Conservation (phyloP, 441 rosid species). For the Aleurites moluccanus region DNA sequence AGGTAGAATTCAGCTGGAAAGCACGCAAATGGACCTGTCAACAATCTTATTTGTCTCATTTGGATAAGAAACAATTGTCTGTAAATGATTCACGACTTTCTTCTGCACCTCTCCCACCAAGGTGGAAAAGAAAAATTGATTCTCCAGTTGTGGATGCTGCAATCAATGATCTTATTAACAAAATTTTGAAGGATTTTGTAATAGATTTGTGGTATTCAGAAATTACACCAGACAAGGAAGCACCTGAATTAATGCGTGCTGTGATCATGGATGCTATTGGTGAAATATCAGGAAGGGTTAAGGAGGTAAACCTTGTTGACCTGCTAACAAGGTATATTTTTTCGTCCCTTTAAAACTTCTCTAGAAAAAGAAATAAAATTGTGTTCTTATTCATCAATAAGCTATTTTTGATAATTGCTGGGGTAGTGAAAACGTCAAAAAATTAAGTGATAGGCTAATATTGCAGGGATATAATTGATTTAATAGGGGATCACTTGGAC, state of each 20-base stretch:
- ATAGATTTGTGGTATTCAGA: slow-evolving; percentile 86
- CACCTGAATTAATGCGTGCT: slow-evolving; percentile 81
- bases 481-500: slow-evolving; percentile 91
- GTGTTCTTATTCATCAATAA: neutral
- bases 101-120: slow-evolving; percentile 44
- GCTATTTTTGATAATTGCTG: slow-evolving; percentile 3
- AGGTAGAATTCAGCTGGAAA: slow-evolving; percentile 86
- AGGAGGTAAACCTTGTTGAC: slow-evolving; percentile 83
- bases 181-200: slow-evolving; percentile 85
- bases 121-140: slow-evolving; percentile 89
- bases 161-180: slow-evolving; percentile 64
- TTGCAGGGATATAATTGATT: slow-evolving; percentile 93
- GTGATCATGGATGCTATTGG: slow-evolving; percentile 91
- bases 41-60: slow-evolving; percentile 50
- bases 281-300: slow-evolving; percentile 82
- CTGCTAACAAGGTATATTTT: slow-evolving; percentile 67
- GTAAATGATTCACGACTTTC: slow-evolving; percentile 74
- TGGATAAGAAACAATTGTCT: slow-evolving; percentile 74
- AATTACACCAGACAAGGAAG: slow-evolving; percentile 89
- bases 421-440: slow-evolving; percentile 15
- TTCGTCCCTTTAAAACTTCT: neutral
- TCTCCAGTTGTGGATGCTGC: slow-evolving; percentile 88
- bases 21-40: slow-evolving; percentile 21
- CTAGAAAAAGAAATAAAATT: neutral
- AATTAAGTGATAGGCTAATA: slow-evolving; percentile 25